Evolutionary conservation across 345 rosid species (phyloP), one percentile per base, ranked within the genome.

Genomic region (Arabidopsis arenosa): DNA sequence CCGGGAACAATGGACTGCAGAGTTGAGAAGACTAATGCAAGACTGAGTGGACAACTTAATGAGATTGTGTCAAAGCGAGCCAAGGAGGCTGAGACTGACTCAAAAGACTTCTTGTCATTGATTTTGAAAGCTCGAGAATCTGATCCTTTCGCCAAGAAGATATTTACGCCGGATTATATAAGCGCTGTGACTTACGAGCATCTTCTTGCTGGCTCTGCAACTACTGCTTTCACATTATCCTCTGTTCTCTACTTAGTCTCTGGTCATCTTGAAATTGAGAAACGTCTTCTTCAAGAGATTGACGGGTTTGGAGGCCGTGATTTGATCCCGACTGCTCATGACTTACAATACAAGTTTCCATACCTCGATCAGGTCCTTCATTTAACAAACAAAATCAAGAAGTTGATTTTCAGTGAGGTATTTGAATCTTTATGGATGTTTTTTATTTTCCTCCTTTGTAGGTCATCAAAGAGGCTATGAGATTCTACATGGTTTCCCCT

Each of bases 131-230:
- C 97, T 23, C 80, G 89, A 80, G 95, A 94, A 41, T 85, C 91
- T 0, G 88, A 85, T 68, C 78, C 79, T 43, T 73, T 71, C 48
- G 73, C 90, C 3, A 80, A 79, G 77, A 79, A 83, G n/a, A 69
- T 83, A 63, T 87, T 92, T 55, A 80, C 88, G 1, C 87, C 86
- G 0, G 97, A 92, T 68, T 89, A 92, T 59, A 75, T 94, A 1
- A 90, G 97, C 41, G 97, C 96, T 12, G 89, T 89, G 75, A 88
- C 97, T 59, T 94, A 92, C 28, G 97, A 94, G 77, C 98, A 94
- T 66, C 88, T 94, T 66, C 92, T 94, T 62, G 96, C 97, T 37
- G 97, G 98, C 14, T 94, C 98, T 10, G 88, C 91, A 7, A 94
- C 98, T 7, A 94, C 96, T 18, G 54, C 93, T 9, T 94, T 94